phyloP scores from a whole-genome alignment of 306 rosid species.

The Senna siamea region DNA sequence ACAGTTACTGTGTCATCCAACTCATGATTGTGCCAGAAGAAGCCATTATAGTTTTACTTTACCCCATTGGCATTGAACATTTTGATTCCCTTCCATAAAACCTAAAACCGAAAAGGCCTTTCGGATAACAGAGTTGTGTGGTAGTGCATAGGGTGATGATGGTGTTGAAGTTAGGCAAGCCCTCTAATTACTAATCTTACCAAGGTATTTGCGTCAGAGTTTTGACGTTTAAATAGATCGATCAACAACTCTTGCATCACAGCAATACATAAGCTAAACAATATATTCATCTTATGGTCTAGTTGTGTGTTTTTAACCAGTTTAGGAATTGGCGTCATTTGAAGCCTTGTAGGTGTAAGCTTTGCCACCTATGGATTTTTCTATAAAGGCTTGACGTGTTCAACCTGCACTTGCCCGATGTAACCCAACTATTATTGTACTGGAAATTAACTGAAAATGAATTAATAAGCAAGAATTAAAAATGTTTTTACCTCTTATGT shows the following conservation, averaged over 20 bases:
- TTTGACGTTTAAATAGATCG: conserved; percentile 2
- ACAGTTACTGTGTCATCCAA: conserved; percentile 75
- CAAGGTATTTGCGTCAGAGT: conserved; percentile 38
- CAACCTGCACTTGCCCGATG: not conserved
- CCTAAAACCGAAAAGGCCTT: conserved; percentile 1
- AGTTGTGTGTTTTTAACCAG: not conserved
- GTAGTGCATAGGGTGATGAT: conserved; percentile 55
- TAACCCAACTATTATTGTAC: not conserved
- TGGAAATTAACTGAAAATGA: not conserved
- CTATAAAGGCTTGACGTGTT: not conserved
- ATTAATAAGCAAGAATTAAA: not conserved
- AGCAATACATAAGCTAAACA: conserved; percentile 5
- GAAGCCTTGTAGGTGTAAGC: not conserved
- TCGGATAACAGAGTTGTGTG: not conserved
- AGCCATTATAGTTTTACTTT: conserved; percentile 55
- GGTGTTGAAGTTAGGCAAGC: conserved; percentile 85
- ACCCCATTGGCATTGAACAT: conserved; percentile 74
- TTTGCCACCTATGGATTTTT: not conserved
- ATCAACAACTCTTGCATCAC: not conserved
- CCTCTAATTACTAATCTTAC: conserved; percentile 68
- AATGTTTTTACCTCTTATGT: not conserved
- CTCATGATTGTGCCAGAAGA: conserved; percentile 67
- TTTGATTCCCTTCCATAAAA: not conserved
- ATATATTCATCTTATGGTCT: not conserved
- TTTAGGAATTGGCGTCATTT: not conserved